These are phyloP conservation scores for Mrakia gelida DNA, from an alignment of 768 basidiomycete genomes.

Conservation along the genomic window DNA sequence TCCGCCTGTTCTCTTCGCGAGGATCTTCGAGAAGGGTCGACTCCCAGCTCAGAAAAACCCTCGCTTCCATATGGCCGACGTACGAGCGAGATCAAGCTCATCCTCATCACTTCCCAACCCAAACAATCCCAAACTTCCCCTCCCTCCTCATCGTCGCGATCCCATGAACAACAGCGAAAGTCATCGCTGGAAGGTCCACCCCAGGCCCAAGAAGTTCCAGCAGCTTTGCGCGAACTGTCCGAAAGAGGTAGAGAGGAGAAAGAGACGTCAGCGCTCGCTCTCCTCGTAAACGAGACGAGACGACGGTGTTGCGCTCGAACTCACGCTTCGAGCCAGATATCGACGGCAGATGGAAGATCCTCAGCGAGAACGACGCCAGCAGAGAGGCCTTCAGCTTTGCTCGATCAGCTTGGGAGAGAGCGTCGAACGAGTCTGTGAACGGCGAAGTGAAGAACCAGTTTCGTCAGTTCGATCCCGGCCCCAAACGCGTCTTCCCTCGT, in stretches of 20 bases:
- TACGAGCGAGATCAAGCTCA: no score
- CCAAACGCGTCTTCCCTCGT: no score
- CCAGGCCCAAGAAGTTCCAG: not conserved
- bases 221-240: not conserved
- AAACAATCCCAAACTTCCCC: constrained; percentile 11
- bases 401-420: not conserved
- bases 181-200: not conserved
- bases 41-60: no score
- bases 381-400: not conserved
- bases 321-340: not conserved
- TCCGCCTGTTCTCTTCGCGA: no score
- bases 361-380: not conserved
- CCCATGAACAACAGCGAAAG: not conserved
- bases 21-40: no score
- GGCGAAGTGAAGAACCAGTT: not conserved
- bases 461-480: not conserved
- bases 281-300: not conserved
- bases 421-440: not conserved
- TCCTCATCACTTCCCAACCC: not conserved
- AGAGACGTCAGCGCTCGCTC: not conserved
- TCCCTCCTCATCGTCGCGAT: not conserved
- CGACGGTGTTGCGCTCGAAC: not conserved
- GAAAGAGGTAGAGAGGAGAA: not conserved
- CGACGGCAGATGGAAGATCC: constrained; percentile 16
- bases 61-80: no score